Evolutionary conservation across 768 basidiomycete genomes (phyloP).

Genomic region (Lactifluus pinguis): DNA sequence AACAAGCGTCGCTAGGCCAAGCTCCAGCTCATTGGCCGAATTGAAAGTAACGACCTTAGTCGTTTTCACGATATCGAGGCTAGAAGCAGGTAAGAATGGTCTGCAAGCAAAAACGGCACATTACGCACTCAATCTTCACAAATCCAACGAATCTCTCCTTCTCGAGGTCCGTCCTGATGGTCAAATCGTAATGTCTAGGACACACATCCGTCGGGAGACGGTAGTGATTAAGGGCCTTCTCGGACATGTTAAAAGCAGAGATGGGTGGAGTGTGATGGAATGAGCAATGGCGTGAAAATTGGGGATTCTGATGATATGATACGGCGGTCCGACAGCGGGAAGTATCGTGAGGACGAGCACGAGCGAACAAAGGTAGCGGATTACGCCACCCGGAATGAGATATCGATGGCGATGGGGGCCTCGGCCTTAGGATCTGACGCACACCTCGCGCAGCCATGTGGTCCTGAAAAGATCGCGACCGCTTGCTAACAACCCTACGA

Average conservation of each 20-base stretch:
- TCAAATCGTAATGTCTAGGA: slow-evolving; percentile 71
- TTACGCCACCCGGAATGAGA: background rate
- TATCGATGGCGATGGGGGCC: slow-evolving; percentile 6
- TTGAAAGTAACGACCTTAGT: slow-evolving; percentile 62
- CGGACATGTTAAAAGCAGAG: background rate
- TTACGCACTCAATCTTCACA: slow-evolving; percentile 56
- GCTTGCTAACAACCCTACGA: background rate
- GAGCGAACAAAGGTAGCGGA: background rate
- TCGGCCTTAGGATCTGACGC: background rate
- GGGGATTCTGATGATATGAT: background rate
- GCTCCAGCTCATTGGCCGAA: slow-evolving; percentile 41
- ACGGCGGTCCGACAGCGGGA: background rate
- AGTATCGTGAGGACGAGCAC: no score
- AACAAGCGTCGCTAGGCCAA: slow-evolving; percentile 45
- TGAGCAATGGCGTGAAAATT: slow-evolving; percentile 4
- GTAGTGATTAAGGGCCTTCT: slow-evolving; percentile 23
- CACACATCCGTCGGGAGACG: slow-evolving; percentile 61
- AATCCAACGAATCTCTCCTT: slow-evolving; percentile 68
- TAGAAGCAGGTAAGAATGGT: slow-evolving; percentile 22
- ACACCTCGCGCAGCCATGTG: slow-evolving; percentile 5
- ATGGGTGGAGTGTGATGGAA: background rate
- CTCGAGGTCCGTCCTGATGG: slow-evolving; percentile 74
- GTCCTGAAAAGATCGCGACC: background rate
- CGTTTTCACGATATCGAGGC: slow-evolving; percentile 53
- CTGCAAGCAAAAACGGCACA: background rate